Conservation (phyloP, 2,329 filamentous ascomycete genomes). For the Colletotrichum destructivum region DNA sequence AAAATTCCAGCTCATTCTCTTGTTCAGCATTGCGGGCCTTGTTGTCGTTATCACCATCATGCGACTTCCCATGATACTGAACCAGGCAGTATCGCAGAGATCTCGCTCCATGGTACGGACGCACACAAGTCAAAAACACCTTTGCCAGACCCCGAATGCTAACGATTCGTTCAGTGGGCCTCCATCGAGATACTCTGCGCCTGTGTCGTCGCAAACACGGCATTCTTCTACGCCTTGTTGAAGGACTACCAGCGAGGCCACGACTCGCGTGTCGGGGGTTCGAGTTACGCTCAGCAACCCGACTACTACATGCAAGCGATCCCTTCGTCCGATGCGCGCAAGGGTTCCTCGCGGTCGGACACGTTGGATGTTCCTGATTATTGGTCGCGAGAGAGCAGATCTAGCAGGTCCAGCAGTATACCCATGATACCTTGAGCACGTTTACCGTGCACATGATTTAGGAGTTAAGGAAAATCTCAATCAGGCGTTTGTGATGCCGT, state of each 20-base stretch:
- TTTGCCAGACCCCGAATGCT: background rate
- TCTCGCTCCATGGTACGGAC: slow-evolving; percentile 48
- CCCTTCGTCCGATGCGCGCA: slow-evolving; percentile 26
- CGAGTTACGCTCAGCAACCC: slow-evolving; percentile 33
- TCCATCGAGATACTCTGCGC: slow-evolving; percentile 53
- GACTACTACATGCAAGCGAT: slow-evolving; percentile 38
- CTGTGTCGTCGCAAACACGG: slow-evolving; percentile 50
- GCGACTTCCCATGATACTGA: slow-evolving; percentile 50
- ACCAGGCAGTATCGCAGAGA: slow-evolving; percentile 48
- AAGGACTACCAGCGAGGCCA: slow-evolving; percentile 49
- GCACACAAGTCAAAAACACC: background rate
- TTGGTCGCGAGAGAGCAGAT: slow-evolving; percentile 24
- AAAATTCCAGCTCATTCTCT: slow-evolving; percentile 45
- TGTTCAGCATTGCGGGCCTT: slow-evolving; percentile 49
- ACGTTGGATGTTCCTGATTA: slow-evolving; percentile 19
- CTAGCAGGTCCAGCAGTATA: slow-evolving; percentile 29
- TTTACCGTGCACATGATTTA: background rate
- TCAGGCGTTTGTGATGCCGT: background rate
- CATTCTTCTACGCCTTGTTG: slow-evolving; percentile 49
- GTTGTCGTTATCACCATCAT: slow-evolving; percentile 50
- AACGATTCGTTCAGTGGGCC: slow-evolving; percentile 47
- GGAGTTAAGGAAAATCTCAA: too few relatives aligned
- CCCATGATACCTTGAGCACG: slow-evolving; percentile 28
- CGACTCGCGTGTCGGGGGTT: slow-evolving; percentile 34
- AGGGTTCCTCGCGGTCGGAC: slow-evolving; percentile 6